Conservation (phyloP, 208 protist species). For the Trypanosoma caninum region DNA sequence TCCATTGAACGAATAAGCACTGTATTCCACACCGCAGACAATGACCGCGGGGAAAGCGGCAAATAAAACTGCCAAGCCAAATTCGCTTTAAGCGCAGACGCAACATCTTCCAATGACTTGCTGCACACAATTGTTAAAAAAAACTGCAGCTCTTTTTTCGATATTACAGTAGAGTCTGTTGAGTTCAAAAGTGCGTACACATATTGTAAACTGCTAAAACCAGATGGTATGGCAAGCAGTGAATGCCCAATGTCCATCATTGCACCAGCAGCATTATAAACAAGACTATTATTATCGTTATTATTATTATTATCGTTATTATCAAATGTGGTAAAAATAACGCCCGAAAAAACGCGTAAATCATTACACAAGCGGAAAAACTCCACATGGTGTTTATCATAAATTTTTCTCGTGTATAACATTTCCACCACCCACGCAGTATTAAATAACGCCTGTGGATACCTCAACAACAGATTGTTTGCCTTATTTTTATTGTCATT, state of each 20-base stretch:
- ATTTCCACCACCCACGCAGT: slow-evolving; percentile 13
- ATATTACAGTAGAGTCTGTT: background rate
- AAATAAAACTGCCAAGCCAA: background rate
- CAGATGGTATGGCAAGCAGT: slow-evolving; percentile 3
- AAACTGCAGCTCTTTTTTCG: background rate
- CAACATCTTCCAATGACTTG: slow-evolving; percentile 8
- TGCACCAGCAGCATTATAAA: too few relatives aligned
- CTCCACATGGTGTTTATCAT: background rate
- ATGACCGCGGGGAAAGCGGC: background rate
- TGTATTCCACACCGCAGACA: slow-evolving; percentile 21
- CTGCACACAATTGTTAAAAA: slow-evolving; percentile 14
- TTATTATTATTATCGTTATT: background rate
- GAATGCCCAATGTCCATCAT: background rate
- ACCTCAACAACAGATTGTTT: slow-evolving; percentile 2
- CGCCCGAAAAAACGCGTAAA: slow-evolving; percentile 3
- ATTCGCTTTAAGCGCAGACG: background rate
- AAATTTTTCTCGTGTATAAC: background rate
- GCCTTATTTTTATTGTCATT: too few relatives aligned
- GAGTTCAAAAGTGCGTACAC: slow-evolving; percentile 4
- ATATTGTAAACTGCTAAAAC: slow-evolving; percentile 24
- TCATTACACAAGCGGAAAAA: background rate
- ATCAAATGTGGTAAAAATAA: background rate
- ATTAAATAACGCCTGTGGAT: slow-evolving; percentile 14
- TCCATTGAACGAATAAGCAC: slow-evolving; percentile 19
- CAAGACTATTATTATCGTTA: background rate